A percentile compares a stretch with the other conserved stretches of the same genome.
phyloP scores from a whole-genome alignment of 257 asterid species.

The Solanum boliviense region DNA sequence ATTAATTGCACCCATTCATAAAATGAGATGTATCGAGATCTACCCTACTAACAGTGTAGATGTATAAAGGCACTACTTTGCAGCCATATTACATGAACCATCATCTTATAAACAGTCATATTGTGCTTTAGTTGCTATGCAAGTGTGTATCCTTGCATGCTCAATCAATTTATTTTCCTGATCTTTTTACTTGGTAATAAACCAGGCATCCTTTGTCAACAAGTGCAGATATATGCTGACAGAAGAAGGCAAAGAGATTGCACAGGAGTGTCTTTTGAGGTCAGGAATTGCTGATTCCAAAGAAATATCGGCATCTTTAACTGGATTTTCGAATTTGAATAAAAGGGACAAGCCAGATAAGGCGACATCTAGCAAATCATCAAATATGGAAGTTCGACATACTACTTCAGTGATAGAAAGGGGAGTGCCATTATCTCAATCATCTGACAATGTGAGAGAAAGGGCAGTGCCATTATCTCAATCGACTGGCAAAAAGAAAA shows the following conservation, averaged over 20 bases:
- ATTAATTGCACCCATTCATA: neutral
- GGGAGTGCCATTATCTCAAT: slow-evolving; percentile 14
- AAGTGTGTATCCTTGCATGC: neutral
- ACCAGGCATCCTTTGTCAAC: neutral
- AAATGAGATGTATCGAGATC: neutral
- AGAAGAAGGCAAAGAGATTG: slow-evolving; percentile 83
- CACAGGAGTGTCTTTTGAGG: slow-evolving; percentile 69
- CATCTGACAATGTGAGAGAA: slow-evolving; percentile 25
- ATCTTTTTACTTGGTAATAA: neutral
- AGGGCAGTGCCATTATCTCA: slow-evolving; percentile 16
- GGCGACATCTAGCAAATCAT: slow-evolving; percentile 12
- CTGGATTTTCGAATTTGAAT: slow-evolving; percentile 18
- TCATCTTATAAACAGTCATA: neutral
- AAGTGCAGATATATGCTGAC: slow-evolving; percentile 83
- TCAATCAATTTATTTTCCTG: neutral
- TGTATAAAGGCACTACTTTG: neutral
- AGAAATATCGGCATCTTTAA: slow-evolving; percentile 16
- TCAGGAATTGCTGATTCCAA: slow-evolving; percentile 43
- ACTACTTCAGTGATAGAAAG: slow-evolving; percentile 23
- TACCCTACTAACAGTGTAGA: neutral
- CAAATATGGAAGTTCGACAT: slow-evolving; percentile 21
- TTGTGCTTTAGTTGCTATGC: neutral
- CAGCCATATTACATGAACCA: neutral
- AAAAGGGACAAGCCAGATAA: slow-evolving; percentile 19
- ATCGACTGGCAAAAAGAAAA: slow-evolving; percentile 27